Conservation (phyloP, 805 yeast genomes). For the Ogataea naganishii region DNA sequence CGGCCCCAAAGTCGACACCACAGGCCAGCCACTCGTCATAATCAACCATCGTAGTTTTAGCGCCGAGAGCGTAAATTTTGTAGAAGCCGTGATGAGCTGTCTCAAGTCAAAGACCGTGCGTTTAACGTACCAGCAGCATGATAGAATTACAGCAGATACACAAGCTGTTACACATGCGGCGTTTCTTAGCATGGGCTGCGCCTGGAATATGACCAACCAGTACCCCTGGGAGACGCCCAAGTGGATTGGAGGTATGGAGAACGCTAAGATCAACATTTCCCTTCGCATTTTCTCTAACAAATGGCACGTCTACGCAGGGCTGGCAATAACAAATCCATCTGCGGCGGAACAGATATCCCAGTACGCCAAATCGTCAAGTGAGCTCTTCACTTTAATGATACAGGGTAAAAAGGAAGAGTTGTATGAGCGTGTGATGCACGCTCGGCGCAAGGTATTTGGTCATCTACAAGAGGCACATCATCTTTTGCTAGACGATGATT, state of each 20-base stretch:
- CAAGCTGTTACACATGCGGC: conserved; percentile 99
- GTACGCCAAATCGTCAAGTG: conserved; percentile 78
- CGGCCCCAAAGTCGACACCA: conserved; percentile 84
- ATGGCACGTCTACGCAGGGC: conserved; percentile 98
- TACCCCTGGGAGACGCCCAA: conserved; percentile 88
- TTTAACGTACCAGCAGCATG: conserved; percentile 83
- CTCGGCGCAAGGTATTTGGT: conserved; percentile 71
- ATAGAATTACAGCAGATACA: conserved; percentile 92
- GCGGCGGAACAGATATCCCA: conserved; percentile 90
- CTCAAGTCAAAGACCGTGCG: conserved; percentile 70
- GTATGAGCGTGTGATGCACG: conserved; percentile 47
- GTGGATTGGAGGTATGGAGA: conserved; percentile 92
- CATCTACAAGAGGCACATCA: conserved; percentile 47
- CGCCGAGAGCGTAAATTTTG: conserved; percentile 46
- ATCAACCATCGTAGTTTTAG: conserved; percentile 61
- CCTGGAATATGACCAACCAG: conserved; percentile 77
- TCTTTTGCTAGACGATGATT: conserved; percentile 63
- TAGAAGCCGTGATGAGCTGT: conserved; percentile 58
- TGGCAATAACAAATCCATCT: conserved; percentile 91
- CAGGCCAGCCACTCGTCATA: conserved; percentile 88
- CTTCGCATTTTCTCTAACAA: conserved; percentile 85
- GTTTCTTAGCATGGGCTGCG: conserved; percentile 91
- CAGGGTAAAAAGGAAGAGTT: conserved; percentile 56
- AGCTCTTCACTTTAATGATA: conserved; percentile 75
- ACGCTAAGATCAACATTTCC: conserved; percentile 91